Conservation (phyloP, 2,329 filamentous ascomycete species). For the Colletotrichum scovillei region DNA sequence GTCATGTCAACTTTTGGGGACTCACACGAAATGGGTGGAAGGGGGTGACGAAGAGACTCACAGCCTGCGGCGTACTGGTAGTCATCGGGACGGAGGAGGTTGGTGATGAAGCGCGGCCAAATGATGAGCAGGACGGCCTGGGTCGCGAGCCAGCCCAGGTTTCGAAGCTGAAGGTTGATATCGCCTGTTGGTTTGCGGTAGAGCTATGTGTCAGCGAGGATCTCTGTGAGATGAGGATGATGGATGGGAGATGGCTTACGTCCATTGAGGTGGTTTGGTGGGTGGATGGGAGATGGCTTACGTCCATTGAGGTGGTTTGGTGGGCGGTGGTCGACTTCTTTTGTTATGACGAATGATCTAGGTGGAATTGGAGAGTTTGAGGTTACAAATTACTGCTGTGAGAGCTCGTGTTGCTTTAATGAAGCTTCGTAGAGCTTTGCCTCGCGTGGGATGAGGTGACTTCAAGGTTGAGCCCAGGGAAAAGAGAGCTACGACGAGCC, state of each 20-base stretch:
- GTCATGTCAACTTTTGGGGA: background rate
- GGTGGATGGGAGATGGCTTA: too few relatives aligned
- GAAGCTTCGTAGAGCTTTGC: background rate
- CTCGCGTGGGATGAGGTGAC: background rate
- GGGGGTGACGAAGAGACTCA: conserved; percentile 35
- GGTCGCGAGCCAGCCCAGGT: conserved; percentile 61
- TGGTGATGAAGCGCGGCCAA: conserved; percentile 60
- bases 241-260: background rate
- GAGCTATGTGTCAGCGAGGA: background rate
- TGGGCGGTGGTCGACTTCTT: background rate
- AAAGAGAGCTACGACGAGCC: background rate
- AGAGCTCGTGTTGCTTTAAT: background rate
- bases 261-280: too few relatives aligned
- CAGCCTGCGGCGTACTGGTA: conserved; percentile 41
- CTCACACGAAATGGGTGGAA: background rate
- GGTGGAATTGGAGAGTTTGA: background rate
- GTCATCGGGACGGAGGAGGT: conserved; percentile 52
- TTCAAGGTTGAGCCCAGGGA: background rate
- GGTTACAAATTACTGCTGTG: too few relatives aligned
- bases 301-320: conserved; percentile 40
- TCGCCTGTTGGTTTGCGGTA: conserved; percentile 49
- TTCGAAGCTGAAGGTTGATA: conserved; percentile 62
- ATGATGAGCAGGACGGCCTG: conserved; percentile 60
- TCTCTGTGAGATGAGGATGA: background rate
- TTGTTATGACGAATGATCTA: background rate